These are phyloP conservation scores for Gillenia trifoliata DNA, from an alignment of 306 rosid species.

Conservation along the genomic window DNA sequence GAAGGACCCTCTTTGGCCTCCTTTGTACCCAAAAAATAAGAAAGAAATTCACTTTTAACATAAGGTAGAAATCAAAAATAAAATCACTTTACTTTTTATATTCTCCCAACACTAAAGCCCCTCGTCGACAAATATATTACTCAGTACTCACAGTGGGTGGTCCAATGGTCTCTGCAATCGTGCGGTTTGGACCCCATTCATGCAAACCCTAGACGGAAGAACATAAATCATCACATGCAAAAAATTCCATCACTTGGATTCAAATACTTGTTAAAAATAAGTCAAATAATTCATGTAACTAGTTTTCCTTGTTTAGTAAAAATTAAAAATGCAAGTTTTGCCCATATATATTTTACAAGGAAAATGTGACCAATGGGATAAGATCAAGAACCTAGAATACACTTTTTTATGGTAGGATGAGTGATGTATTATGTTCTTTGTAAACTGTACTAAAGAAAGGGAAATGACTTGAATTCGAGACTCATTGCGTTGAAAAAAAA, in stretches of 20 bases:
- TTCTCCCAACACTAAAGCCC: background rate
- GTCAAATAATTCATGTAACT: background rate
- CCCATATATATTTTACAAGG: background rate
- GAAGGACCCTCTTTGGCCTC: background rate
- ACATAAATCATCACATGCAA: background rate
- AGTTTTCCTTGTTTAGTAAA: background rate
- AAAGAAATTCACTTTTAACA: background rate
- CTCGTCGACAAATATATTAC: background rate
- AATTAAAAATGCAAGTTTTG: background rate
- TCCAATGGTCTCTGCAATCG: background rate
- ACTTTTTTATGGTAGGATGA: background rate
- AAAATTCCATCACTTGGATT: background rate
- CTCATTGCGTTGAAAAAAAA: background rate
- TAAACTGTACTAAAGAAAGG: background rate
- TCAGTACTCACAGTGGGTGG: background rate
- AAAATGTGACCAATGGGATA: background rate
- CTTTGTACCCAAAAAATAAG: background rate
- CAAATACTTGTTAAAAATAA: background rate
- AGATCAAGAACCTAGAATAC: background rate
- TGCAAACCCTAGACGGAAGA: background rate
- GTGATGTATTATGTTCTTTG: background rate
- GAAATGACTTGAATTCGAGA: too few relatives aligned
- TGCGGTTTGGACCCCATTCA: background rate
- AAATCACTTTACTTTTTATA: background rate
- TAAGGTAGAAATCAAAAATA: background rate